These are phyloP conservation scores for Aspergillus steynii DNA, from an alignment of 495 filamentous ascomycete species.

Conservation along the genomic window DNA sequence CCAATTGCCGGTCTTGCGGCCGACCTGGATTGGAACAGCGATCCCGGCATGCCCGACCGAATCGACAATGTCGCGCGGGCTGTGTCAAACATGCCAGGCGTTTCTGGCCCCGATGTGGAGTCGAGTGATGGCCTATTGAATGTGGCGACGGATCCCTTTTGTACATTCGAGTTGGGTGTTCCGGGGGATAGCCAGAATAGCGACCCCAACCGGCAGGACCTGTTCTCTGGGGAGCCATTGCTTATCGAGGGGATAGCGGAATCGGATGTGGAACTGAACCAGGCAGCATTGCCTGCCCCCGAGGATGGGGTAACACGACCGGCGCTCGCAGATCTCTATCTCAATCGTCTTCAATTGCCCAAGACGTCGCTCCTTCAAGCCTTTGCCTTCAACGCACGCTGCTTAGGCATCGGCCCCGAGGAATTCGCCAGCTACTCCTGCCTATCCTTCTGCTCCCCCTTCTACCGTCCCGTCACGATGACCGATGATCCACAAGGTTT, in stretches of 20 bases:
- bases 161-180: no score
- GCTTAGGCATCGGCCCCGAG: conserved; percentile 30
- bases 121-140: no score
- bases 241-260: conserved; percentile 13
- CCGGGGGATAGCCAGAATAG: background rate
- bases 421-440: conserved; percentile 25
- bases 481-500: conserved; percentile 26
- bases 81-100: no score
- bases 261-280: conserved; percentile 1
- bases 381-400: conserved; percentile 36
- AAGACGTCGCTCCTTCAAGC: conserved; percentile 20
- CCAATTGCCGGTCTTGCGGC: no score
- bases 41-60: background rate
- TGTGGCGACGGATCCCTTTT: no score
- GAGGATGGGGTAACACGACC: background rate
- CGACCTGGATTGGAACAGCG: no score
- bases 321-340: conserved; percentile 2
- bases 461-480: conserved; percentile 31
- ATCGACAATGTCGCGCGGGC: background rate
- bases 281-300: no score
- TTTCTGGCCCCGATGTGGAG: no score
- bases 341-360: conserved; percentile 7
- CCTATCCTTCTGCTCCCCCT: conserved; percentile 33
- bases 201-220: no score
- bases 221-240: background rate